A percentile compares a stretch with the other conserved stretches of the same genome.
Evolutionary conservation across 768 basidiomycete species (phyloP).

Genomic region (Termitomyces heimii): DNA sequence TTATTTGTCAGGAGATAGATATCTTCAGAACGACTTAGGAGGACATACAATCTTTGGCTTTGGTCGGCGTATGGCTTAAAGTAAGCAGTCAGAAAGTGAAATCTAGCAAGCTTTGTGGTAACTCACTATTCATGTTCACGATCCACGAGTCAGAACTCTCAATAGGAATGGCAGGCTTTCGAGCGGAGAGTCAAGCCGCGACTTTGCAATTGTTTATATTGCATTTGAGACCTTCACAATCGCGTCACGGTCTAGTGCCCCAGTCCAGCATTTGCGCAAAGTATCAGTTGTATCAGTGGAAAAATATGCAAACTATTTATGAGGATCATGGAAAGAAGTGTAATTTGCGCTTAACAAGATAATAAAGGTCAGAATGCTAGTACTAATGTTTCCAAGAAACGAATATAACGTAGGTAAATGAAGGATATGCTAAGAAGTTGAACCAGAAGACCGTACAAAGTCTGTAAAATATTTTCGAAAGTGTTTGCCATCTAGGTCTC

Average conservation of each 20-base stretch:
- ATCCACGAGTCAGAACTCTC: background rate
- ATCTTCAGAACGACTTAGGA: slow-evolving; percentile 3
- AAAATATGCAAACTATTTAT: background rate
- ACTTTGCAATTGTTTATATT: background rate
- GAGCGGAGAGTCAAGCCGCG: background rate
- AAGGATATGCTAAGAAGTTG: slow-evolving; percentile 40
- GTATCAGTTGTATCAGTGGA: background rate
- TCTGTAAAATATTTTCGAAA: slow-evolving; percentile 89
- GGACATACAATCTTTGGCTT: slow-evolving; percentile 42
- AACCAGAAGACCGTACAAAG: slow-evolving; percentile 69
- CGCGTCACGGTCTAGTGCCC: background rate
- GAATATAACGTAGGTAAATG: slow-evolving; percentile 7
- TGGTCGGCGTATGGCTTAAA: slow-evolving; percentile 30
- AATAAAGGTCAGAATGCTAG: slow-evolving; percentile 1
- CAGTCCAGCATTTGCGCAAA: no score
- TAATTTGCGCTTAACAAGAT: slow-evolving; percentile 1
- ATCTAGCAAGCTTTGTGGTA: background rate
- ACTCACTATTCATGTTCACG: slow-evolving; percentile 2
- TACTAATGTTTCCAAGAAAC: slow-evolving; percentile 10
- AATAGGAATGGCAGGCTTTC: background rate
- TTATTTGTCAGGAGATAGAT: background rate
- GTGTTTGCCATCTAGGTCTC: slow-evolving; percentile 64
- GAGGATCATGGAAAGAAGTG: background rate
- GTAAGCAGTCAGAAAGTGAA: background rate
- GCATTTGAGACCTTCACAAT: background rate